A percentile compares a stretch with the other conserved stretches of the same genome.
These are phyloP conservation scores for Gossypium ekmanianum DNA, from an alignment of 345 rosid species.

Conservation along the genomic window DNA sequence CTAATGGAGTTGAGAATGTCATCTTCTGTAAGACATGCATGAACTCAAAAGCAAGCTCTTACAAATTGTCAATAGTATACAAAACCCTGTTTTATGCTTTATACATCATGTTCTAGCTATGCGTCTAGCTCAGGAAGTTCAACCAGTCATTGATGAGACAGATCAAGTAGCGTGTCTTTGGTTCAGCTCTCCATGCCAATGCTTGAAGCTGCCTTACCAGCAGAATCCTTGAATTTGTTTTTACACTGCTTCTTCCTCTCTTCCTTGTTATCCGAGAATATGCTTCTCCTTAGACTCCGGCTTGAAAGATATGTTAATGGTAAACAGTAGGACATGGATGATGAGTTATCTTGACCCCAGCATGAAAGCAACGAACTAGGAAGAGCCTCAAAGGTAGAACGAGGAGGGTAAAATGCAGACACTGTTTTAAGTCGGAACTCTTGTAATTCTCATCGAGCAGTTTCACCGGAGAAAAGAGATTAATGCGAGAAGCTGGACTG, in stretches of 20 bases:
- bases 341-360: constrained; percentile 15
- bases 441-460: constrained; percentile 23
- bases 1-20: neutral
- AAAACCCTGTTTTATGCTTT: constrained; percentile 25
- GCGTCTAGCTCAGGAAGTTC: constrained; percentile 5
- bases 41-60: constrained; percentile 25
- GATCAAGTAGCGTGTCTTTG: constrained; percentile 2
- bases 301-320: neutral
- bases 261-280: neutral
- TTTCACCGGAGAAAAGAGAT: constrained; percentile 58
- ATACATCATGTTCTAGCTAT: neutral
- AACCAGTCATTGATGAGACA: constrained; percentile 13
- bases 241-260: constrained; percentile 19
- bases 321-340: constrained; percentile 17
- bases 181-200: neutral
- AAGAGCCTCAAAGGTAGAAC: constrained; percentile 46
- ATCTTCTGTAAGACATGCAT: constrained; percentile 17
- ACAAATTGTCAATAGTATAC: constrained; percentile 16
- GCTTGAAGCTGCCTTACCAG: constrained; percentile 10
- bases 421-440: constrained; percentile 34
- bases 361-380: constrained; percentile 38
- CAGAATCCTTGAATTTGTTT: neutral
- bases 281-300: constrained; percentile 8
- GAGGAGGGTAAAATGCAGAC: constrained; percentile 37
- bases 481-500: constrained; percentile 41